Evolutionary conservation across 805 yeast species (phyloP).

Genomic region (Yarrowia sp.): DNA sequence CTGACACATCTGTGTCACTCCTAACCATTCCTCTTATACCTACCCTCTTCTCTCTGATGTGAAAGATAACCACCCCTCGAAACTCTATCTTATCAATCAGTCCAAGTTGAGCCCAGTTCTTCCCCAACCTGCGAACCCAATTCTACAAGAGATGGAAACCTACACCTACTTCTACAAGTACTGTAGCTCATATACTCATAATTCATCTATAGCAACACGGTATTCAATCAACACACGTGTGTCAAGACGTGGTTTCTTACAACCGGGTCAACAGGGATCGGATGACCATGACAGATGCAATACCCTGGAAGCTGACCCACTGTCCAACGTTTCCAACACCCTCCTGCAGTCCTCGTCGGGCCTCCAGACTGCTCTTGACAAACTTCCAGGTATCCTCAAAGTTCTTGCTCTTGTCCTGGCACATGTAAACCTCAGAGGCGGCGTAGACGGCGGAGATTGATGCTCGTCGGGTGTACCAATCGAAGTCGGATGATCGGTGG

Average conservation of each 20-base stretch:
- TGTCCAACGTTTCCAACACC: conserved; percentile 66
- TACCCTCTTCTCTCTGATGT: neutral
- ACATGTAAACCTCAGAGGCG: conserved; percentile 73
- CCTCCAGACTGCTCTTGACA: conserved; percentile 56
- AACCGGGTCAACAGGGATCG: conserved; percentile 50
- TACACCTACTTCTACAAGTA: no score
- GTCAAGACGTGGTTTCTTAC: neutral
- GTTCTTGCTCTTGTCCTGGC: conserved; percentile 61
- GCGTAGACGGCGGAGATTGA: conserved; percentile 68
- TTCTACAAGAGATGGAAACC: neutral
- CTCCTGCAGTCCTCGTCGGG: conserved; percentile 53
- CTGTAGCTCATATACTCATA: neutral
- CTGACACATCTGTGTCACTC: no score
- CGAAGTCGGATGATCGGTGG: conserved; percentile 71
- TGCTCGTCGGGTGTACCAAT: conserved; percentile 89
- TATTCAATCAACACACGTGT: neutral
- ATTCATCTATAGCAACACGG: neutral
- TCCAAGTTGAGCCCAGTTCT: neutral
- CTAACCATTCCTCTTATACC: no score
- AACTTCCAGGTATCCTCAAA: conserved; percentile 59
- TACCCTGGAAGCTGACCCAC: conserved; percentile 68
- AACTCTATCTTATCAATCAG: conserved; percentile 18
- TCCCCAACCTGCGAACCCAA: neutral
- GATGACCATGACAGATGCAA: conserved; percentile 61
- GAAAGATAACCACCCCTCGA: neutral